Base-by-base conservation (phyloP, 2,329 filamentous ascomycete species). In the Lachnellula occidentalis region DNA sequence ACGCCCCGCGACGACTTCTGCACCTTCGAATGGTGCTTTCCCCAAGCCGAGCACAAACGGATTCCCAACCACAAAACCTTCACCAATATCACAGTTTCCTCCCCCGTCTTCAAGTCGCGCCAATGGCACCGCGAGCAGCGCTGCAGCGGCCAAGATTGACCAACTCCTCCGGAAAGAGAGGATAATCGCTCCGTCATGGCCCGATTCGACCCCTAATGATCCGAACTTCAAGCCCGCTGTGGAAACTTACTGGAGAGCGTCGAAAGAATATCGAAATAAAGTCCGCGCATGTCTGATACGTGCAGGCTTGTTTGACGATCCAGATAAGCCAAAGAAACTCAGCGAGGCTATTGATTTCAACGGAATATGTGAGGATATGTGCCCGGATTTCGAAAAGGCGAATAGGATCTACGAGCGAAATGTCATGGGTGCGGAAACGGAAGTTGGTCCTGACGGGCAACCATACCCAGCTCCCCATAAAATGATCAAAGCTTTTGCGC, bases 341-440 rank as follows among this genome's bases (percentile, higher is more conserved):
- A 76, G 80, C 55, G 78, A 87, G 64, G 84, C 84, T 6, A 81
- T 87, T 47, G 77, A 80, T 42, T 87, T 87, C 65, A 83, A 83
- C 65, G 84, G 84, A 14, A 85, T 83, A 45, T 86, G 83, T 62
- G 81, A 86, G 62, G 80, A 85, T 24, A 87, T 86, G 83, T 87
- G 84, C 57, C 84, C 84, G 5, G 80, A 85, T 58, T 86, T 80
- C 67, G 84, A 87, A 66, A 80, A 80, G 66, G 77, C 85, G 34
- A 80, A 76, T 48, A 76, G 83, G 57, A 85, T 87, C 53, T 78
- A 78, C 47, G 81, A 86, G 65, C 73, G 76, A 61, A 80, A 86
- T 57, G 76, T 84, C 21, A 77, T 79, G 59, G 70, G 70, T 6
- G 73, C 79, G 6, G 83, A 86, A 63, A 83, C 80, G 62, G 73